Evolutionary conservation across 345 rosid genomes (phyloP).

Genomic region (Capsella bursapastoris): DNA sequence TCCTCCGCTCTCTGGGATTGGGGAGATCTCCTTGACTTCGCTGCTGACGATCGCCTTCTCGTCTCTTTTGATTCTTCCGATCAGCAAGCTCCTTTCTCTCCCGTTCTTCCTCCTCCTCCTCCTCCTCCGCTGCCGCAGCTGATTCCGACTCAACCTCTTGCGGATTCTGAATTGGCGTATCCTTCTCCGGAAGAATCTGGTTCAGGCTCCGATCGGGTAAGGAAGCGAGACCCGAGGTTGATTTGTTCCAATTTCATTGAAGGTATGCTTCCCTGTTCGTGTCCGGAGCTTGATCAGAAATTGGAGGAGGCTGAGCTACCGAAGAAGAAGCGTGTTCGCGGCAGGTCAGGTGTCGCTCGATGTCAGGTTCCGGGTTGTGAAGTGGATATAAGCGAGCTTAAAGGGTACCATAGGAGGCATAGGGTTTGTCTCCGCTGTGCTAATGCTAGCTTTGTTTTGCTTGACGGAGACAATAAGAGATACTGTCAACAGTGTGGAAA

Average conservation of each 20-base stretch:
- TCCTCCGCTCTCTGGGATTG: slow-evolving; percentile 77
- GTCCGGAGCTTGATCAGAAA: slow-evolving; percentile 86
- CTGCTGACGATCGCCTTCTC: slow-evolving; percentile 63
- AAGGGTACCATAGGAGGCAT: slow-evolving; percentile 90
- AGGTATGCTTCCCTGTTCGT: slow-evolving; percentile 83
- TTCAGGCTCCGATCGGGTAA: slow-evolving; percentile 51
- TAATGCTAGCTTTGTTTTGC: slow-evolving; percentile 58
- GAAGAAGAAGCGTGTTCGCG: slow-evolving; percentile 64
- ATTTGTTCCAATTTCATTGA: slow-evolving; percentile 84
- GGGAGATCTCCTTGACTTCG: slow-evolving; percentile 80
- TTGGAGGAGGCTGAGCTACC: slow-evolving; percentile 64
- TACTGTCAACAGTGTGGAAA: slow-evolving; percentile 99
- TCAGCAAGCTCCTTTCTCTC: slow-evolving; percentile 26
- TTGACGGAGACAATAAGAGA: slow-evolving; percentile 79
- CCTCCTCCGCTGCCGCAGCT: slow-evolving; percentile 30
- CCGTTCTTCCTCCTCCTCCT: slow-evolving; percentile 23
- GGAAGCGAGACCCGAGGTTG: slow-evolving; percentile 95
- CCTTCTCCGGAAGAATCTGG: slow-evolving; percentile 33
- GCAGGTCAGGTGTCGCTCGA: slow-evolving; percentile 46
- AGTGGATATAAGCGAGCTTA: slow-evolving; percentile 86
- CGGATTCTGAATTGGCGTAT: slow-evolving; percentile 37
- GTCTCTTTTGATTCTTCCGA: slow-evolving; percentile 52
- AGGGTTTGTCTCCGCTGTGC: slow-evolving; percentile 91
- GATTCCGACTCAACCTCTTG: slow-evolving; percentile 26
- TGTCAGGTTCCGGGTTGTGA: slow-evolving; percentile 88